Percentiles rank a stretch among this genome's conserved stretches.
These are phyloP conservation scores for Colletotrichum somersetense DNA, from an alignment of 2,329 filamentous ascomycete genomes.

Conservation along the genomic window DNA sequence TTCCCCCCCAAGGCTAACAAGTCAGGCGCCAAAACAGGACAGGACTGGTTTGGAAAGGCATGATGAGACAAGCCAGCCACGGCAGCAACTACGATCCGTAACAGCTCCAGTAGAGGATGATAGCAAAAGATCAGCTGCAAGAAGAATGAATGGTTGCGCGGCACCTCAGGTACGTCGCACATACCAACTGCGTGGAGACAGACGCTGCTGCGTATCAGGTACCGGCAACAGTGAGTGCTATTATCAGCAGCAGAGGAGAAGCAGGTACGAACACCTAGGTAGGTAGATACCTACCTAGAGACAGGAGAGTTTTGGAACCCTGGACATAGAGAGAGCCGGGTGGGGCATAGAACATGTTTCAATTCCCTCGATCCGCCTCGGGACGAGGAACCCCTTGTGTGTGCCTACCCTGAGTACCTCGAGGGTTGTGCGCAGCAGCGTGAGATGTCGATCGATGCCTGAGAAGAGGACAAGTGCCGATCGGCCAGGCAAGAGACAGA, in stretches of 20 bases:
- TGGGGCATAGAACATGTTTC: conserved; percentile 39
- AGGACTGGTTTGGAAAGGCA: conserved; percentile 24
- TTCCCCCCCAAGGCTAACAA: conserved; percentile 23
- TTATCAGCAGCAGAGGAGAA: conserved; percentile 6
- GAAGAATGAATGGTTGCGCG: not conserved
- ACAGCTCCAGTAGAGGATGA: conserved; percentile 11
- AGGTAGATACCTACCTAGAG: not conserved
- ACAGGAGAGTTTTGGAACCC: conserved; percentile 30
- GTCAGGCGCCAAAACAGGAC: conserved; percentile 17
- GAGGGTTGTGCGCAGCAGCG: not conserved
- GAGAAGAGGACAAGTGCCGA: not conserved
- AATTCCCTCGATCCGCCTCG: conserved; percentile 32
- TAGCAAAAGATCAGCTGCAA: conserved; percentile 13
- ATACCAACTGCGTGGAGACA: conserved; percentile 3
- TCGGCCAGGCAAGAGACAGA: not conserved
- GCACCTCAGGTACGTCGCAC: not conserved
- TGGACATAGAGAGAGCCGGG: conserved; percentile 25
- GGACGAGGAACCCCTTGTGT: conserved; percentile 15
- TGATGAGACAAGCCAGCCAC: conserved; percentile 31
- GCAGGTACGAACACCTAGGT: not conserved
- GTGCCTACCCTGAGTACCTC: conserved; percentile 1
- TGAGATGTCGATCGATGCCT: conserved; percentile 1
- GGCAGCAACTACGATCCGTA: conserved; percentile 16
- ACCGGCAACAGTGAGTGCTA: not conserved
- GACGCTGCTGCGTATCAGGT: conserved; percentile 13